A percentile compares a stretch with the other conserved stretches of the same genome.
Evolutionary conservation across 768 basidiomycete genomes (phyloP).

Genomic region (Tylopilus rubrobrunneus): DNA sequence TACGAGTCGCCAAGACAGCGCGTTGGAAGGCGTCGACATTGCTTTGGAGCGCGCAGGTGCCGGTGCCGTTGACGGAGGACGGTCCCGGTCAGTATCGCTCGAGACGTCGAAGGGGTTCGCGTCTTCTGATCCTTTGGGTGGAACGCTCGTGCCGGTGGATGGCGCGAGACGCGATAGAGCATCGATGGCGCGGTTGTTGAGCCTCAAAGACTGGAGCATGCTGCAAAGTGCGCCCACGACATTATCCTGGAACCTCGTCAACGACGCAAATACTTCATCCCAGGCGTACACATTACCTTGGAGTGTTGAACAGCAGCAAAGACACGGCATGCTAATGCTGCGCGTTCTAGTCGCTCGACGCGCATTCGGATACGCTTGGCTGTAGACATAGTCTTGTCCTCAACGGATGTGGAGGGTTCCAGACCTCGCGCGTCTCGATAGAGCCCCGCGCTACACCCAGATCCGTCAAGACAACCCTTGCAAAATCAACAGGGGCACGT

Average conservation of each 20-base stretch:
- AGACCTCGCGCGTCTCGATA: constrained; percentile 60
- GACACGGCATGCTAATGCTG: constrained; percentile 67
- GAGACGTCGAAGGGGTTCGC: constrained; percentile 57
- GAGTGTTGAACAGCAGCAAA: constrained; percentile 67
- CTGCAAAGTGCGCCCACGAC: constrained; percentile 50
- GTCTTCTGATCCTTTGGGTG: constrained; percentile 27
- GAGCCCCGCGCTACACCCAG: constrained; percentile 37
- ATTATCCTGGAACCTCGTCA: constrained; percentile 48
- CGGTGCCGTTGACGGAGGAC: constrained; percentile 17
- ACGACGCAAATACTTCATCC: not conserved
- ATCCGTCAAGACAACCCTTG: not conserved
- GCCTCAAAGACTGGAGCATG: constrained; percentile 64
- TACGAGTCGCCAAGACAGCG: constrained; percentile 72
- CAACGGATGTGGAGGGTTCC: constrained; percentile 37
- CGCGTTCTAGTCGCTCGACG: constrained; percentile 57
- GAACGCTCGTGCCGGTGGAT: constrained; percentile 20
- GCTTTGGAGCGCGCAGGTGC: constrained; percentile 9
- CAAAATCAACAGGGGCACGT: not conserved
- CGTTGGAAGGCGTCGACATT: constrained; percentile 38
- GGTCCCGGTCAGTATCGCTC: constrained; percentile 28
- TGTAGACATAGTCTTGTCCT: constrained; percentile 49
- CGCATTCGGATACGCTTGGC: constrained; percentile 56
- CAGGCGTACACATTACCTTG: constrained; percentile 42
- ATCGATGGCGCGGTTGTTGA: constrained; percentile 80
- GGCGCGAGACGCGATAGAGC: constrained; percentile 58